Conservation (phyloP, 768 basidiomycete species). For the Daedalea quercina region DNA sequence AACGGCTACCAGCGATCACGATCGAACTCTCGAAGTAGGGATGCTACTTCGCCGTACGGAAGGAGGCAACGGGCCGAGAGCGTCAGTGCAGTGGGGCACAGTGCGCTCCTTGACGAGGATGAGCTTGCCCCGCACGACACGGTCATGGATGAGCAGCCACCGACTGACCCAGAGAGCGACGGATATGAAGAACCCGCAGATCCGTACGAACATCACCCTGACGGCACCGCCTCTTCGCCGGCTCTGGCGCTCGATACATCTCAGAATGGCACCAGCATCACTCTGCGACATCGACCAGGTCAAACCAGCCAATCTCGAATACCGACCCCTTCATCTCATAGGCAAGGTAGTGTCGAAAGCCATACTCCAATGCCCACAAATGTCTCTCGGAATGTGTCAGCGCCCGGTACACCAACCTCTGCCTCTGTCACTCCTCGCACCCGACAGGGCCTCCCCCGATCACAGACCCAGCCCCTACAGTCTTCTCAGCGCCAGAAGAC, state of each 20-base stretch:
- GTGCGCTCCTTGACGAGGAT: constrained; percentile 60
- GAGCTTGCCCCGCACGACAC: constrained; percentile 38
- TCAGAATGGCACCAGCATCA: constrained; percentile 1
- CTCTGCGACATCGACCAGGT: constrained; percentile 15
- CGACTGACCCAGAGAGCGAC: constrained; percentile 56
- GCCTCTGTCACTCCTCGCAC: constrained; percentile 10
- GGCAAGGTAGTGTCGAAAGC: constrained; percentile 38
- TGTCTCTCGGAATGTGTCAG: constrained; percentile 31
- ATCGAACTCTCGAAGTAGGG: constrained; percentile 23
- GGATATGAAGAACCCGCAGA: constrained; percentile 30
- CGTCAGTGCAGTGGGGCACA: constrained; percentile 46
- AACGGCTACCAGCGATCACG: constrained; percentile 14
- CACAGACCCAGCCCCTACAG: constrained; percentile 11
- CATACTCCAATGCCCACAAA: constrained; percentile 37
- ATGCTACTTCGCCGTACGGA: constrained; percentile 8
- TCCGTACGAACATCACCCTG: constrained; percentile 10
- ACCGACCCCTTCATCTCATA: constrained; percentile 25
- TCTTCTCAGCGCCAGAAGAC: constrained; percentile 10
- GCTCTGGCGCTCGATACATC: constrained; percentile 14
- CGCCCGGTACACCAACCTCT: constrained; percentile 17
- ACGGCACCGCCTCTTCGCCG: constrained; percentile 16
- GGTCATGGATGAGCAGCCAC: constrained; percentile 70
- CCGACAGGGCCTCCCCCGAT: constrained; percentile 13
- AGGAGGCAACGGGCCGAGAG: constrained; percentile 62
- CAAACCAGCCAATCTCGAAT: constrained; percentile 12